A percentile compares a stretch with the other conserved stretches of the same genome.
Evolutionary conservation across 108 stramenopile species (phyloP).

Genomic region (Nitzschia sp.): DNA sequence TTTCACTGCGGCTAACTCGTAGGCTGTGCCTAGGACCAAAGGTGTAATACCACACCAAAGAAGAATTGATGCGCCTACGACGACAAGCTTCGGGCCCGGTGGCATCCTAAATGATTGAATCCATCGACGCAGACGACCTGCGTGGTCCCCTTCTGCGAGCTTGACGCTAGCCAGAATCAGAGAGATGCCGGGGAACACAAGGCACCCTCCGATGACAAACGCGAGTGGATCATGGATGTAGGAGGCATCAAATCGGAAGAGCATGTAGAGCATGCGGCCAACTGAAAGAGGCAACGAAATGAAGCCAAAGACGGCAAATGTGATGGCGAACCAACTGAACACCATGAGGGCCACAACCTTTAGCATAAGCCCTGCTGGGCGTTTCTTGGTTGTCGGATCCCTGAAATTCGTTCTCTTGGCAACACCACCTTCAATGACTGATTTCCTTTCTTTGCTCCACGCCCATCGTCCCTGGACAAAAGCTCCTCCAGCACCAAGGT

Average conservation of each 20-base stretch:
- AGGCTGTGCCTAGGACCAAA: conserved; percentile 58
- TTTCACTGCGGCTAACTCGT: conserved; percentile 54
- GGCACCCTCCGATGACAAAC: conserved; percentile 62
- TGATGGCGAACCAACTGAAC: conserved; percentile 72
- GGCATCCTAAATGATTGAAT: conserved; percentile 43
- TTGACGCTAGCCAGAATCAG: conserved; percentile 6
- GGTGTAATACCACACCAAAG: conserved; percentile 69
- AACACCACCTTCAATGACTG: conserved; percentile 71
- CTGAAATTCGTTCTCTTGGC: conserved; percentile 68
- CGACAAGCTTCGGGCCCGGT: conserved; percentile 45
- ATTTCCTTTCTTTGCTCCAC: conserved; percentile 74
- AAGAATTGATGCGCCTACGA: conserved; percentile 33
- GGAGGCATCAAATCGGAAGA: conserved; percentile 57
- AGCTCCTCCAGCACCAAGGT: conserved; percentile 83
- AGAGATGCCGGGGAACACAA: conserved; percentile 53
- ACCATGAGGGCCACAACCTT: conserved; percentile 55
- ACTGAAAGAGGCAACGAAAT: conserved; percentile 56
- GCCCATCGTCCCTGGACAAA: conserved; percentile 87
- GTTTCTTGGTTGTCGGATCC: conserved; percentile 17
- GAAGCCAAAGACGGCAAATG: conserved; percentile 33
- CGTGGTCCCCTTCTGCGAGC: conserved; percentile 9
- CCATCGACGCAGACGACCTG: conserved; percentile 33
- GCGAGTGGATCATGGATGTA: conserved; percentile 81
- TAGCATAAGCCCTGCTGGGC: conserved; percentile 15
- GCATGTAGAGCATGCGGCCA: conserved; percentile 49